Evolutionary conservation across 140 eudicot species (phyloP).

Genomic region (Flaveria floridana): DNA sequence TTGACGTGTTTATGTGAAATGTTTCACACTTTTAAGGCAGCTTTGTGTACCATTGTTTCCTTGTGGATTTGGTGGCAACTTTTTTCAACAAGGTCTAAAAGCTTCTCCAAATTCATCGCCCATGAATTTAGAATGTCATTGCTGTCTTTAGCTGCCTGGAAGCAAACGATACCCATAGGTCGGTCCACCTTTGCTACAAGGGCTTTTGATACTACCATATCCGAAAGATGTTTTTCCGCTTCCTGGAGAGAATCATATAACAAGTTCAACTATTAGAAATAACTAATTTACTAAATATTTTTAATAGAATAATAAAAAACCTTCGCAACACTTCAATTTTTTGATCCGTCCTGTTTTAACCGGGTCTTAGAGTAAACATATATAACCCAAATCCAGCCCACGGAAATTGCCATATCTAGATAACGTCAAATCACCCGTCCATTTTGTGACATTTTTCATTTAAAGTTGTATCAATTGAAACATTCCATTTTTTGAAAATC

Average conservation of each 20-base stretch:
- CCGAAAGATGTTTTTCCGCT: constrained; percentile 80
- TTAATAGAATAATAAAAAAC: too few species aligned
- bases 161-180: constrained; percentile 60
- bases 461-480: too few species aligned
- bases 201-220: constrained; percentile 86
- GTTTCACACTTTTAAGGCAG: constrained; percentile 45
- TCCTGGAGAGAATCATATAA: constrained; percentile 33
- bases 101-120: constrained; percentile 74
- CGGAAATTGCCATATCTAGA: too few species aligned
- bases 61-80: constrained; percentile 93
- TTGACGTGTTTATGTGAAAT: neutral
- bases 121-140: constrained; percentile 70
- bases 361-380: too few species aligned
- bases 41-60: constrained; percentile 91
- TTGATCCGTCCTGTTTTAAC: too few species aligned
- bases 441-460: too few species aligned
- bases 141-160: constrained; percentile 69
- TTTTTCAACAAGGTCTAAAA: constrained; percentile 79
- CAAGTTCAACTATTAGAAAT: too few species aligned
- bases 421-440: too few species aligned
- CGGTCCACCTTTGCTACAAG: constrained; percentile 77
- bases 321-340: too few species aligned
- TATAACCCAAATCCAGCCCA: too few species aligned
- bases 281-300: too few species aligned
- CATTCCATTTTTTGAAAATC: too few species aligned